These are phyloP conservation scores for Wickerhamiella spandovensis DNA, from an alignment of 805 yeast species.

Conservation along the genomic window DNA sequence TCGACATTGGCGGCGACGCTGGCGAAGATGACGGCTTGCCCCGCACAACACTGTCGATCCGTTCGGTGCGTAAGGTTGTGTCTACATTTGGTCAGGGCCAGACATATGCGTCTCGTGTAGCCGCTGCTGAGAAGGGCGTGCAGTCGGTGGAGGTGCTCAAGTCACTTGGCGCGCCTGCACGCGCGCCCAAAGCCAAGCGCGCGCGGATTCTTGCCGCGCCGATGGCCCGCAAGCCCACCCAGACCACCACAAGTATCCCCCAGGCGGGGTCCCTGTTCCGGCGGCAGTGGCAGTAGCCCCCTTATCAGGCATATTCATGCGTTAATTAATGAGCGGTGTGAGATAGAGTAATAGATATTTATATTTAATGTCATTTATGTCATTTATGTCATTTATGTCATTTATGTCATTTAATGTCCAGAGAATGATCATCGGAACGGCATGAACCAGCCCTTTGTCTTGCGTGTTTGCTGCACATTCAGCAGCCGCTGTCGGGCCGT, in stretches of 20 bases:
- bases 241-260: not conserved
- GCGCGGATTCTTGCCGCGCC: not conserved
- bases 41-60: not conserved
- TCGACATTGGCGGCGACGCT: not conserved
- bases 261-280: not conserved
- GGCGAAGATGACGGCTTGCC: not conserved
- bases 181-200: not conserved
- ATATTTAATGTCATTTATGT: too few species aligned
- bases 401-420: too few species aligned
- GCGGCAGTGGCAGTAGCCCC: not conserved
- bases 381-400: too few species aligned
- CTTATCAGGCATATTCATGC: not conserved
- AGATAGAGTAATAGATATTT: not conserved
- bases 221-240: not conserved
- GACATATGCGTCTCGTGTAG: constrained; percentile 11
- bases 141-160: constrained; percentile 10
- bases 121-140: constrained; percentile 6
- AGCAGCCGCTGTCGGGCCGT: constrained; percentile 4
- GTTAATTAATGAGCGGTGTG: too few species aligned
- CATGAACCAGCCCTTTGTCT: constrained; percentile 12
- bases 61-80: not conserved
- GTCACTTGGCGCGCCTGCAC: constrained; percentile 4
- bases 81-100: not conserved
- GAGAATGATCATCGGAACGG: constrained; percentile 6
- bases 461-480: constrained; percentile 2